Percentiles rank a stretch among this genome's conserved stretches.
Evolutionary conservation across 352 stramenopile genomes (phyloP).

Genomic region (Aphanomyces invadans): DNA sequence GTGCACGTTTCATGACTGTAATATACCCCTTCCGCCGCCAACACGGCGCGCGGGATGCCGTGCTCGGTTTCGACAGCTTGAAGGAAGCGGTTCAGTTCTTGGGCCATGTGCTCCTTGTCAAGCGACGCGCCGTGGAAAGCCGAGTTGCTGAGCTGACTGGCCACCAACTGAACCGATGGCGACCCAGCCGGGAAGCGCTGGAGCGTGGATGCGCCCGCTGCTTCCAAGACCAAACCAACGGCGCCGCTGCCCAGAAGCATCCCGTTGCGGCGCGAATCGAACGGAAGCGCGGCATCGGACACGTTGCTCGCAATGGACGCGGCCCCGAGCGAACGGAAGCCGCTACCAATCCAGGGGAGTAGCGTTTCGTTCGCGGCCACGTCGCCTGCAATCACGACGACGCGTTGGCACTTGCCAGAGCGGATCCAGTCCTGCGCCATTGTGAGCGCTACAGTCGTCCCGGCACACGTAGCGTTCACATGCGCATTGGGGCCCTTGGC

Average conservation of each 20-base stretch:
- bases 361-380: constrained; percentile 85
- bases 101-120: constrained; percentile 89
- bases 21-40: constrained; percentile 91
- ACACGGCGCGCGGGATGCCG: constrained; percentile 85
- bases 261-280: constrained; percentile 88
- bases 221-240: constrained; percentile 73
- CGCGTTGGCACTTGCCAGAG: constrained; percentile 85
- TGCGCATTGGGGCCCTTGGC: constrained; percentile 94
- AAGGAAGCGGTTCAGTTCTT: constrained; percentile 89
- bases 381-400: constrained; percentile 93
- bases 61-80: constrained; percentile 82
- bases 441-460: constrained; percentile 87
- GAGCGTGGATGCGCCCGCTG: constrained; percentile 32
- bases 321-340: constrained; percentile 91
- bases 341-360: constrained; percentile 90
- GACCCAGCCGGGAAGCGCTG: background rate
- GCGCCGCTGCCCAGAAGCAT: constrained; percentile 93
- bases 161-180: constrained; percentile 69
- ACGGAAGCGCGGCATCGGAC: constrained; percentile 82
- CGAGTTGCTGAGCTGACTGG: constrained; percentile 94
- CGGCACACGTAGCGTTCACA: constrained; percentile 93
- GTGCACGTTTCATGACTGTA: constrained; percentile 97
- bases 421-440: constrained; percentile 94
- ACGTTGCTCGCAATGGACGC: constrained; percentile 76
- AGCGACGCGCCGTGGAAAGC: constrained; percentile 93